Evolutionary conservation across 2,329 filamentous ascomycete species (phyloP), one percentile per base, ranked within the genome.

Genomic region (Colletotrichum australisinense): DNA sequence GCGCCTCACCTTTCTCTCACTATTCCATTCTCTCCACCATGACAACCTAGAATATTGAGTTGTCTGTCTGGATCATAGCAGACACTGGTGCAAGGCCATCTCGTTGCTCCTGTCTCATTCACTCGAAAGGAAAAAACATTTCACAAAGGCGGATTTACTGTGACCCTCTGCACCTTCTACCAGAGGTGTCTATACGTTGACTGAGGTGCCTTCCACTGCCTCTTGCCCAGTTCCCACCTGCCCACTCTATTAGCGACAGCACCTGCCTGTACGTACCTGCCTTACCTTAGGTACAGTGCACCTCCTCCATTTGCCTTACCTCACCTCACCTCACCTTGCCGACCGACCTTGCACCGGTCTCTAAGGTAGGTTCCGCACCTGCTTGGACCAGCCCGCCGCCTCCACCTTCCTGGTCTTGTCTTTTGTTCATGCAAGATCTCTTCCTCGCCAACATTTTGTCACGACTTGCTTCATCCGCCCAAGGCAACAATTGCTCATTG

Each of bases 351-450:
- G 19, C 46, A 53, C 22, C 60, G 53, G 46, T 63, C 32, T 52
- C 60, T 16, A 9, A 32, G 30, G 30, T 32, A 52, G 26, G 60
- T 42, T 63, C 42, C 42, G 60, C 62, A 64, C 62, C 57, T 72
- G 66, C 69, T 63, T 69, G 58, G 66, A 64, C 62, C 46, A 64
- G 24, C 69, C 67, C 42, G 63, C 57, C 59, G 46, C 70, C 72
- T 74, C 72, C 72, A 67, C 72, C 67, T 72, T 67, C 68, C 72
- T 58, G 69, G 68, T 58, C 69, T 53, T 72, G 68, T 59, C 72
- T 67, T 66, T 60, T 57, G 64, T 72, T 72, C 63, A 74, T 74
- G 72, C 72, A 74, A 72, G 62, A 58, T 72, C 72, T 72, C 69
- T 73, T 68, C 59, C 30, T 72, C 35, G 53, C 64, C 72, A 68